Evolutionary conservation across 2,329 filamentous ascomycete species (phyloP).

Genomic region (Pezicula rhizophila): DNA sequence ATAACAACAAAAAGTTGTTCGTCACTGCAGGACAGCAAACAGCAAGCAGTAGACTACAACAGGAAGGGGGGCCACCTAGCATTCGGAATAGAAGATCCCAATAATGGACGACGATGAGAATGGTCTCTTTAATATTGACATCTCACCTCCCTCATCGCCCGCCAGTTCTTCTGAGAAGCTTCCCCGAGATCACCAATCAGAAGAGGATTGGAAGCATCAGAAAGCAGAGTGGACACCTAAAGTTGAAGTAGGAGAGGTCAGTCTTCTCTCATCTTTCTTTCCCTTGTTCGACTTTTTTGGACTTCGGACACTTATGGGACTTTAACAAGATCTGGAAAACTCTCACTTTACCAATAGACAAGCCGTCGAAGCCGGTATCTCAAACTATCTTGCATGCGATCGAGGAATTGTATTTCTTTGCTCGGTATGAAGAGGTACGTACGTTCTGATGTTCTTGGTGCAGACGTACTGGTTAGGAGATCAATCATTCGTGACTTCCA

Average conservation of each 20-base stretch:
- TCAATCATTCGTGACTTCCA: too few relatives aligned
- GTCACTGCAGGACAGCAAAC: background rate
- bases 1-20: constrained; percentile 4
- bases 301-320: background rate
- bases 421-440: constrained; percentile 21
- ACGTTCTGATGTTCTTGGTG: too few relatives aligned
- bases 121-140: constrained; percentile 36
- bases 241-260: constrained; percentile 24
- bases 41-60: background rate
- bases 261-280: background rate
- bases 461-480: too few relatives aligned
- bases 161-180: constrained; percentile 12
- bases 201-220: constrained; percentile 21
- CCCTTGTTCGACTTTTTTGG: background rate
- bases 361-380: constrained; percentile 23
- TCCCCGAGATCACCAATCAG: constrained; percentile 26
- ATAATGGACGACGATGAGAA: constrained; percentile 29
- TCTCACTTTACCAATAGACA: constrained; percentile 18
- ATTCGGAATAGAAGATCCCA: background rate
- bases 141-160: constrained; percentile 33
- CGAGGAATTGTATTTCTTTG: constrained; percentile 27
- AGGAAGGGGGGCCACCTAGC: background rate
- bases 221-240: constrained; percentile 21
- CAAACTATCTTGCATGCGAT: constrained; percentile 26
- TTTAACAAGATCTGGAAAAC: constrained; percentile 19